phyloP scores from a whole-genome alignment of 2,329 filamentous ascomycete species.

The Alternaria longipes region DNA sequence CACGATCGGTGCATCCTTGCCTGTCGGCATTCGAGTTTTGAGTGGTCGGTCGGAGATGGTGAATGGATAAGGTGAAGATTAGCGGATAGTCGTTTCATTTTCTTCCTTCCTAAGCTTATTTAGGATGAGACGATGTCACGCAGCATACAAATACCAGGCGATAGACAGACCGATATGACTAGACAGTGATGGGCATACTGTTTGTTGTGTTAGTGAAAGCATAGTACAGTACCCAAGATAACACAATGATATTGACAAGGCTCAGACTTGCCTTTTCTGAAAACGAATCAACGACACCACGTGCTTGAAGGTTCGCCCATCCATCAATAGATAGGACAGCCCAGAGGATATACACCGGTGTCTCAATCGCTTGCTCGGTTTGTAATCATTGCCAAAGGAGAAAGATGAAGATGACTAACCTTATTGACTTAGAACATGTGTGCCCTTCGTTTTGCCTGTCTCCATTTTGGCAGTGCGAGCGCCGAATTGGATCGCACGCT shows the following conservation, averaged over 20 bases:
- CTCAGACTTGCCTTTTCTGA: constrained; percentile 50
- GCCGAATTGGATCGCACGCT: constrained; percentile 75
- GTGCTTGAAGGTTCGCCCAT: constrained; percentile 16
- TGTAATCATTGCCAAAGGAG: constrained; percentile 44
- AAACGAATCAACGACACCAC: constrained; percentile 33
- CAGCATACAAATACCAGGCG: neutral
- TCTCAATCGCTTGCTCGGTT: constrained; percentile 36
- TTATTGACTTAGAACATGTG: constrained; percentile 51
- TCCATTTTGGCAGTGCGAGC: constrained; percentile 56
- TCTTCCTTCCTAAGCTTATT: neutral
- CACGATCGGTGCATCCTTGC: too few relatives aligned
- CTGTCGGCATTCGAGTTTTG: neutral
- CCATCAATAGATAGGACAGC: constrained; percentile 7
- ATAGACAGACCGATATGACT: neutral
- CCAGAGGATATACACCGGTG: constrained; percentile 33
- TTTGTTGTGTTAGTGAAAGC: neutral
- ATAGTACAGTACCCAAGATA: neutral
- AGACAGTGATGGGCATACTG: neutral
- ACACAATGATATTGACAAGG: constrained; percentile 5
- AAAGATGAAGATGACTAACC: constrained; percentile 27
- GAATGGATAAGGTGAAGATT: neutral
- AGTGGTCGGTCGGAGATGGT: too few relatives aligned
- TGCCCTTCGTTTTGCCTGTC: constrained; percentile 59
- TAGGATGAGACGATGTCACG: too few relatives aligned
- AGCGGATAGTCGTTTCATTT: neutral